Evolutionary conservation across 495 filamentous ascomycete species (phyloP).

Genomic region (Aspergillus nidulans): DNA sequence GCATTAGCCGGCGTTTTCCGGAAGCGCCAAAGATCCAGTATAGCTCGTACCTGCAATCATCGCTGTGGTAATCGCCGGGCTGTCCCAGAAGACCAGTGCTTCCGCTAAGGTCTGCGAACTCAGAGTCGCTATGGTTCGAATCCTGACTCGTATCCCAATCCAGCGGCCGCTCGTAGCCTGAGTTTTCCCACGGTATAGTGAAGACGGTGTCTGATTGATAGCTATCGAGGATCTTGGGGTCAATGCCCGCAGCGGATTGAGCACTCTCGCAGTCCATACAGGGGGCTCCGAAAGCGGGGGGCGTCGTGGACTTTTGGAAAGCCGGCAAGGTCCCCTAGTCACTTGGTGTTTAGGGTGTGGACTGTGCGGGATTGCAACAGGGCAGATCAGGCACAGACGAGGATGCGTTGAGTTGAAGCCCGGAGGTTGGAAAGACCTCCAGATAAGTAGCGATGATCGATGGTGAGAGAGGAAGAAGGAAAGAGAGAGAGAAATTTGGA

Average conservation of each 20-base stretch:
- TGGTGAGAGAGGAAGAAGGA: conserved; percentile 2
- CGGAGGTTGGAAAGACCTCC: conserved; percentile 7
- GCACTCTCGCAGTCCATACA: conserved; percentile 46
- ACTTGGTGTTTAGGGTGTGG: neutral
- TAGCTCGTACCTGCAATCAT: conserved; percentile 27
- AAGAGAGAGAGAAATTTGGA: conserved; percentile 15
- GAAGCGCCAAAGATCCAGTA: conserved; percentile 3
- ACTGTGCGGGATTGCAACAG: conserved; percentile 9
- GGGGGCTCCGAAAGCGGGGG: conserved; percentile 17
- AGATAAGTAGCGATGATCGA: neutral
- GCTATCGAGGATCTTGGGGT: conserved; percentile 47
- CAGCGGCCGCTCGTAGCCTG: conserved; percentile 36
- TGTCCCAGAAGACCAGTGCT: conserved; percentile 24
- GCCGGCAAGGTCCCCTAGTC: conserved; percentile 18
- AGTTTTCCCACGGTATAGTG: conserved; percentile 40
- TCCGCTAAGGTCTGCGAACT: conserved; percentile 33
- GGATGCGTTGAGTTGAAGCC: neutral
- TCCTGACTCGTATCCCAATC: conserved; percentile 46
- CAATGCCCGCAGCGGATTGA: conserved; percentile 42
- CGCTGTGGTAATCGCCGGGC: conserved; percentile 20
- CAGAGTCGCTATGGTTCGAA: conserved; percentile 39
- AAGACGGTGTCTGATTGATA: conserved; percentile 40
- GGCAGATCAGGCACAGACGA: neutral
- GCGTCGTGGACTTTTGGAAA: conserved; percentile 12
- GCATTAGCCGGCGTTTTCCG: conserved; percentile 17